Percentiles rank a stretch among this genome's conserved stretches.
These are phyloP conservation scores for Osmanthus fragrans DNA, from an alignment of 257 asterid genomes.

Conservation along the genomic window DNA sequence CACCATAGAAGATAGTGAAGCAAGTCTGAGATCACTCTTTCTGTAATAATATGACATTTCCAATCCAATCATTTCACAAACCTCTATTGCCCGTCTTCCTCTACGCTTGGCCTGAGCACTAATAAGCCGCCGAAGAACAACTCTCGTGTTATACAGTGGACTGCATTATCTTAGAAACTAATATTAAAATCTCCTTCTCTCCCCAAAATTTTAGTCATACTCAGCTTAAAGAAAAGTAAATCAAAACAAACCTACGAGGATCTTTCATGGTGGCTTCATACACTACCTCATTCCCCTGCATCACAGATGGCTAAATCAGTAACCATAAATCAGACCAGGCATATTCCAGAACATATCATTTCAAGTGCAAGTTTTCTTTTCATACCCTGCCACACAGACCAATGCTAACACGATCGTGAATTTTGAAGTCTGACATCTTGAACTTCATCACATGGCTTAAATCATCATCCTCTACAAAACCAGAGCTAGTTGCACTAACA, in stretches of 20 bases:
- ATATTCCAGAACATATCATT: neutral
- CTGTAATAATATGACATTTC: slow-evolving; percentile 1
- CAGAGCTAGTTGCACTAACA: slow-evolving; percentile 35
- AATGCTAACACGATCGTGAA: slow-evolving; percentile 74
- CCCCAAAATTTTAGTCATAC: slow-evolving; percentile 4
- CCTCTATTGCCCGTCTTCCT: slow-evolving; percentile 93
- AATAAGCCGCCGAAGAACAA: slow-evolving; percentile 69
- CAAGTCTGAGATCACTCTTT: slow-evolving; percentile 12
- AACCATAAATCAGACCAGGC: slow-evolving; percentile 13
- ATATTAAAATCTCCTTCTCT: slow-evolving; percentile 14
- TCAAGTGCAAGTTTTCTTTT: neutral
- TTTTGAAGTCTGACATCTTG: slow-evolving; percentile 74
- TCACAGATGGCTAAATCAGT: slow-evolving; percentile 13
- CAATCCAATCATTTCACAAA: slow-evolving; percentile 25
- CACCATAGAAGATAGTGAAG: slow-evolving; percentile 19
- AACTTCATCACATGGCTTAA: slow-evolving; percentile 84
- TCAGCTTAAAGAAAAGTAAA: slow-evolving; percentile 11
- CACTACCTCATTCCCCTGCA: slow-evolving; percentile 80
- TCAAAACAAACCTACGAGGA: slow-evolving; percentile 56
- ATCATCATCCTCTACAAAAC: slow-evolving; percentile 51
- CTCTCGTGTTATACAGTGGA: slow-evolving; percentile 69
- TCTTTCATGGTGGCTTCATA: slow-evolving; percentile 85
- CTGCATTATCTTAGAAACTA: slow-evolving; percentile 54
- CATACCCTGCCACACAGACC: slow-evolving; percentile 81
- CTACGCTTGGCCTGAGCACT: slow-evolving; percentile 84